These are phyloP conservation scores for Kokia cookei DNA, from an alignment of 441 rosid species.

Conservation along the genomic window DNA sequence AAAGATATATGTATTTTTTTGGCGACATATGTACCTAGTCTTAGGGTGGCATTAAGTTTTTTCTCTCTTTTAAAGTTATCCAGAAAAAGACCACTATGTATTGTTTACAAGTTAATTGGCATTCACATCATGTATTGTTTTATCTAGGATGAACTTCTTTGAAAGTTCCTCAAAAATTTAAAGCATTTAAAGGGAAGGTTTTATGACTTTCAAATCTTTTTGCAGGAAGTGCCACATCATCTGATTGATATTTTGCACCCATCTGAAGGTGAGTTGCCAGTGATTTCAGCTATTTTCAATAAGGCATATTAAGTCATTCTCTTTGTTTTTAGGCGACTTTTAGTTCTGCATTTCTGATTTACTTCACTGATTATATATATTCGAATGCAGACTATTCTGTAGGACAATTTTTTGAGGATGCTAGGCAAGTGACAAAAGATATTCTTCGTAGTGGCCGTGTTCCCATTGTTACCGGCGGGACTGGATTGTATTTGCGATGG, in stretches of 20 bases:
- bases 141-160: neutral
- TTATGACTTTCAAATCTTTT: neutral
- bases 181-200: neutral
- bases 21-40: neutral
- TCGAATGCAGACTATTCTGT: conserved; percentile 68
- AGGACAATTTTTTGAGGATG: conserved; percentile 70
- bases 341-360: neutral
- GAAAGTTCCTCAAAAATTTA: neutral
- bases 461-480: conserved; percentile 90
- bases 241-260: conserved; percentile 80
- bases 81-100: neutral
- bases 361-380: neutral
- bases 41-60: neutral
- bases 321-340: neutral
- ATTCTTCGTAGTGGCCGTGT: conserved; percentile 50
- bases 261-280: conserved; percentile 50
- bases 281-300: conserved; percentile 1
- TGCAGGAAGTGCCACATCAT: conserved; percentile 84
- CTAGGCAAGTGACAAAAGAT: conserved; percentile 64
- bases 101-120: neutral
- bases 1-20: neutral
- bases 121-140: neutral
- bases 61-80: neutral
- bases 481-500: conserved; percentile 91
- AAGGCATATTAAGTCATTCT: neutral